These are phyloP conservation scores for Earliella scabrosa DNA, from an alignment of 1,284 basidiomycete species.

Conservation along the genomic window DNA sequence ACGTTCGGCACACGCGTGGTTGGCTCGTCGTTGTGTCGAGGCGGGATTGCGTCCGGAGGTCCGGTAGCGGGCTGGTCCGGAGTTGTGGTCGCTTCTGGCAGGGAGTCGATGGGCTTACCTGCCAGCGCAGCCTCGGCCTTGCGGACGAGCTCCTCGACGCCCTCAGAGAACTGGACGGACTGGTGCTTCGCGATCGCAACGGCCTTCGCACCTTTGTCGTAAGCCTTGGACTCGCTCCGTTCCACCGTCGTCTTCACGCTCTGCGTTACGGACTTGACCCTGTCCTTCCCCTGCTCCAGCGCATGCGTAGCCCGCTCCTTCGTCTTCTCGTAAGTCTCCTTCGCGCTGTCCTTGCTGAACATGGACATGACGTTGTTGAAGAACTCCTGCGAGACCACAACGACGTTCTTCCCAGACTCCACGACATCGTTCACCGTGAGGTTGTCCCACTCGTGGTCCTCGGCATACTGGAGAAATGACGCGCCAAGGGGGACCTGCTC, in stretches of 20 bases:
- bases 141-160: conserved; percentile 65
- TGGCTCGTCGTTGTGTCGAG: conserved; percentile 24
- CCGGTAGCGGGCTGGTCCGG: conserved; percentile 36
- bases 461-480: conserved; percentile 79
- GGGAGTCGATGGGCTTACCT: conserved; percentile 41
- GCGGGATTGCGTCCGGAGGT: conserved; percentile 31
- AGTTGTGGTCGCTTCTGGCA: conserved; percentile 39
- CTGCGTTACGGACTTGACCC: conserved; percentile 49
- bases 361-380: conserved; percentile 26
- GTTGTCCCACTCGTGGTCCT: conserved; percentile 79
- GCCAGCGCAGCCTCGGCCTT: conserved; percentile 73
- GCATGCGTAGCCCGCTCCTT: conserved; percentile 46
- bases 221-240: conserved; percentile 43
- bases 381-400: conserved; percentile 36
- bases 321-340: conserved; percentile 41
- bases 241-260: conserved; percentile 55
- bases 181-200: conserved; percentile 51
- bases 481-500: conserved; percentile 81
- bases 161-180: conserved; percentile 58
- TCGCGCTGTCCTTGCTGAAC: conserved; percentile 41
- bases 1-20: conserved; percentile 46
- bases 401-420: conserved; percentile 56
- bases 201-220: conserved; percentile 45
- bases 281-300: conserved; percentile 49
- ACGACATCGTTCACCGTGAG: conserved; percentile 64